Evolutionary conservation across 202 grass and related monocot genomes (phyloP).

Genomic region (Carex arenaria): DNA sequence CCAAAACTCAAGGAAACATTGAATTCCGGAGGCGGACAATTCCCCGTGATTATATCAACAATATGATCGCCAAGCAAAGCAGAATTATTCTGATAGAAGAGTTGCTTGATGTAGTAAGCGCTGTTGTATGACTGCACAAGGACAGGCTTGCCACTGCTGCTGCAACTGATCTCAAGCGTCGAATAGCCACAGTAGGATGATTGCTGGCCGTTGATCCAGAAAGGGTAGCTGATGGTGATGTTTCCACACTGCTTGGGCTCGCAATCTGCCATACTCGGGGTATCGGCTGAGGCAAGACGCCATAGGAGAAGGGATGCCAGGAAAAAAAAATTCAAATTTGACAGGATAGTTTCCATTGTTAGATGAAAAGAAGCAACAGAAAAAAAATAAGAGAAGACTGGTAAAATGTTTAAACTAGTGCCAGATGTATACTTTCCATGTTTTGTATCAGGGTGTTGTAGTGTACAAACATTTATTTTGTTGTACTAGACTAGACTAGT

Average conservation of each 20-base stretch:
- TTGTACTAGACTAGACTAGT: neutral
- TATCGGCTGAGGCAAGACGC: neutral
- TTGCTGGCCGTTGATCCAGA: constrained; percentile 28
- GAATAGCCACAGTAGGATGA: constrained; percentile 38
- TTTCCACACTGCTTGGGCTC: constrained; percentile 31
- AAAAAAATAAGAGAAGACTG: neutral
- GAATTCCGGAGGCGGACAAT: neutral
- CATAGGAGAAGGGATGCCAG: neutral
- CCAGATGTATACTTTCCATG: neutral
- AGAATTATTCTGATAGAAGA: constrained; percentile 19
- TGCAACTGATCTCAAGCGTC: constrained; percentile 34
- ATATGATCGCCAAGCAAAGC: neutral
- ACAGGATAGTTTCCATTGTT: neutral
- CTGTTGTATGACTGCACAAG: neutral
- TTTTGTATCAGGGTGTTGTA: neutral
- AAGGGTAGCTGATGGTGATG: constrained; percentile 40
- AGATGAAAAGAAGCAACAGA: neutral
- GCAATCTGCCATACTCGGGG: neutral
- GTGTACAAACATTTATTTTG: neutral
- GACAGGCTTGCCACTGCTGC: neutral
- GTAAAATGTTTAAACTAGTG: neutral
- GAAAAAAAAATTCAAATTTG: neutral
- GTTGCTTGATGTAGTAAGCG: neutral
- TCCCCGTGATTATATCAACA: neutral
- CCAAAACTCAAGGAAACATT: constrained; percentile 19